Evolutionary conservation across 192 early-diverging fungal genomes (phyloP).

Genomic region (Backusella liffmaniae): DNA sequence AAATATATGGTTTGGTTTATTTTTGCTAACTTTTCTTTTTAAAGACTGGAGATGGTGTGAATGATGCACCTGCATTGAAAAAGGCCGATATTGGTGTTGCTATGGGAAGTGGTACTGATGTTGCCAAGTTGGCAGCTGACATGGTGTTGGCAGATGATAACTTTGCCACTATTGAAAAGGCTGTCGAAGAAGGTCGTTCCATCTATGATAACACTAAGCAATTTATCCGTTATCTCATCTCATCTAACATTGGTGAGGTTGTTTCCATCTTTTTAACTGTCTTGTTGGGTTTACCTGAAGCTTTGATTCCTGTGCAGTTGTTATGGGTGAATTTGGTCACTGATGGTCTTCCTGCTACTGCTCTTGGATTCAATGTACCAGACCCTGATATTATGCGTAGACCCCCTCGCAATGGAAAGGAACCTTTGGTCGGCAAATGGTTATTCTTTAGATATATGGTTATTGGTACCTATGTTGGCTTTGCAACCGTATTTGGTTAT

Average conservation of each 20-base stretch:
- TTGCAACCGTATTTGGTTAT: constrained; percentile 94
- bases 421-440: constrained; percentile 93
- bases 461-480: constrained; percentile 91
- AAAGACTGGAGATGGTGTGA: constrained; percentile 96
- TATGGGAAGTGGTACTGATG: constrained; percentile 98
- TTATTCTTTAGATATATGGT: constrained; percentile 94
- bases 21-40: too few species aligned
- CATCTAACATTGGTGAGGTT: constrained; percentile 98
- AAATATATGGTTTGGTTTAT: too few species aligned
- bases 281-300: constrained; percentile 94
- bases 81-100: constrained; percentile 99
- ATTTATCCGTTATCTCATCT: constrained; percentile 98
- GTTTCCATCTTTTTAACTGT: constrained; percentile 97
- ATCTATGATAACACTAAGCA: constrained; percentile 99
- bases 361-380: constrained; percentile 96
- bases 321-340: constrained; percentile 99
- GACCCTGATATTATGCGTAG: constrained; percentile 95
- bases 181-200: constrained; percentile 95
- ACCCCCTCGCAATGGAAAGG: constrained; percentile 79
- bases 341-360: constrained; percentile 95
- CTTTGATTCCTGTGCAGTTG: constrained; percentile 95
- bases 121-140: constrained; percentile 96
- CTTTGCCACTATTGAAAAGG: constrained; percentile 97
- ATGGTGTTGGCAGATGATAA: constrained; percentile 99
- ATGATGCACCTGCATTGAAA: constrained; percentile 97